A percentile compares a stretch with the other conserved stretches of the same genome.
Evolutionary conservation across 2,329 filamentous ascomycete genomes (phyloP).

Genomic region (Pestalotiopsis sp.): DNA sequence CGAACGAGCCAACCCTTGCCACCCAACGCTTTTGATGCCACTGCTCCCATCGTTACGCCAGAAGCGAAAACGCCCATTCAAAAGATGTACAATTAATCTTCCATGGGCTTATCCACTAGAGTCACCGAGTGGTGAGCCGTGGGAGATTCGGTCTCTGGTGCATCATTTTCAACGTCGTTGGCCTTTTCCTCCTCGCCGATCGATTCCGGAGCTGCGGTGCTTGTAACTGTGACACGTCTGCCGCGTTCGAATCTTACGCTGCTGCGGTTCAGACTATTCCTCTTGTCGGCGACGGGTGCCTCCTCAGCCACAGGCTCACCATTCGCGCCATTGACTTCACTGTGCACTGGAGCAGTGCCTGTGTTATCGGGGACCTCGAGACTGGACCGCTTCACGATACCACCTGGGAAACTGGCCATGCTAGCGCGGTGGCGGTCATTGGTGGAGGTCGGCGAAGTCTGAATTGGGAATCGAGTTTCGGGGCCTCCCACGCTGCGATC

Average conservation of each 20-base stretch:
- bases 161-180: conserved; percentile 17
- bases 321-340: conserved; percentile 43
- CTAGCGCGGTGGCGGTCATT: conserved; percentile 54
- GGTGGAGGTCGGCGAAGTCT: conserved; percentile 63
- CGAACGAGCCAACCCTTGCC: neutral
- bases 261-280: conserved; percentile 64
- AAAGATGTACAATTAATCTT: conserved; percentile 39
- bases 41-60: neutral
- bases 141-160: neutral
- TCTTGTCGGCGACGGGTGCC: conserved; percentile 52
- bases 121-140: conserved; percentile 45
- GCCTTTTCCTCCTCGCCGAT: conserved; percentile 20
- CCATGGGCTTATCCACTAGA: conserved; percentile 56
- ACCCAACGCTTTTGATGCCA: neutral
- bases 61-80: conserved; percentile 7
- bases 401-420: conserved; percentile 46
- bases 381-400: conserved; percentile 62
- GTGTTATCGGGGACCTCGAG: conserved; percentile 78
- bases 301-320: conserved; percentile 38
- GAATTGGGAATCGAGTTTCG: conserved; percentile 83
- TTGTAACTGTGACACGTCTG: conserved; percentile 48
- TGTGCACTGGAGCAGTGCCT: conserved; percentile 40
- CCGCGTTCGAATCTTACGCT: conserved; percentile 55
- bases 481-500: conserved; percentile 77
- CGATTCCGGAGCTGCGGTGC: conserved; percentile 23